Base-by-base conservation (phyloP, 345 rosid species). In the Populus simonii region DNA sequence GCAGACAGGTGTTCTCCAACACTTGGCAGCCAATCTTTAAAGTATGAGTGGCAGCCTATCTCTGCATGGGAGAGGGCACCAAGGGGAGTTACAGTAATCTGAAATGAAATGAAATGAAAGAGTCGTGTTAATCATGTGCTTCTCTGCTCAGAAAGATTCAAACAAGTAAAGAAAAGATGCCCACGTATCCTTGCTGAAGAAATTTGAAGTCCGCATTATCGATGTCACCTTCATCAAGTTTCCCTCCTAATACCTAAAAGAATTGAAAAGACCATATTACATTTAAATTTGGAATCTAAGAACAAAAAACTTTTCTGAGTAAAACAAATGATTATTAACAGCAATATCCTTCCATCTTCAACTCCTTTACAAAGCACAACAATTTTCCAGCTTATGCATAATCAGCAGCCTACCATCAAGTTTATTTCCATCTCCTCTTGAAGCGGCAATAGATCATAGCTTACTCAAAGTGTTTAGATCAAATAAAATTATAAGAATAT, bases 11-110 rank as follows among this genome's bases (percentile, higher is more conserved):
- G 53, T 72, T 82, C 85, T 74, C 84, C 51, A 53, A 88, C 85
- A 76, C 76, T 80, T 27, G 96, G 92, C 74, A 92, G 81, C 98
- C 97, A 95, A 70, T 85, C 88, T 71, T 73, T 84, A 78, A 89
- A 92, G 88, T 79, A 92, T 11, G 84, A 73, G 69, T 76, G 84
- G 76, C 86, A 77, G 73, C 86, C 90, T 18, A 55, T 66, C 76
- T 90, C 93, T 7, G 90, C 89, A 12, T 83, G 88, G 73, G 94
- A 89, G 23, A 89, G 87, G 18, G 90, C 96, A 68, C 88, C 88
- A 71, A 93, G 87, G 36, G 94, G 96, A 72, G 98, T 92, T 65
- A 95, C 88, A 7, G 94, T 89, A 74, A 95, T 95, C 98, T 93
- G 90, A 76, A 83, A 89, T 27, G 27, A 27, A 27, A 27, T 27